Base-by-base conservation (phyloP, 2,329 filamentous ascomycete genomes). In the Talaromyces sp. region DNA sequence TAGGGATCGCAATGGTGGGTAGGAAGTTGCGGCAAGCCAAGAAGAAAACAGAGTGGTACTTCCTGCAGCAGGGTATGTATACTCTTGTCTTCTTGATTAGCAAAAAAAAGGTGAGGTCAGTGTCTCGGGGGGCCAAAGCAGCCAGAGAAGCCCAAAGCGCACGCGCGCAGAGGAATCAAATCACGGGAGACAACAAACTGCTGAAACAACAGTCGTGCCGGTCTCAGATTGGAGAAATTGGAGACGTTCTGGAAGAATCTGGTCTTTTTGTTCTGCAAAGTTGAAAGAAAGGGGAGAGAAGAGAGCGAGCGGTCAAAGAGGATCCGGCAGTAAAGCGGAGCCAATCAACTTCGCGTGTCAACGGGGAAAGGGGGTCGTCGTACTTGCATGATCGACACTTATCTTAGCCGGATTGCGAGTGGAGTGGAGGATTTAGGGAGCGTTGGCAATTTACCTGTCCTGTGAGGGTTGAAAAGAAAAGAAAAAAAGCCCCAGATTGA, bases 271-370 rank as follows among this genome's bases (percentile, higher is more conserved):
- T 35, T 35, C n/a, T 27, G 32, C 33, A n/a, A 37, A 36, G 35
- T 17, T 51, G 54, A 59, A 57, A 63, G 57, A 61, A 65, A 65
- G 59, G 58, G 61, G 60, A 65, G 51, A 44, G 42, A 48, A 47
- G 52, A 46, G 45, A 49, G 50, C 50, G 60, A 61, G 60, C 60
- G 60, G 60, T 63, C 60, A 60, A 39, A 43, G 33, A 37, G 35
- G 22, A 20, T 17, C 22, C 19, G 60, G 58, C 56, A 61, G 52
- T 55, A 63, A 41, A 43, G 41, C 36, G 52, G 55, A 49, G 44
- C 60, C 60, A 62, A 62, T 62, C 60, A 62, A 27, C 19, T 33
- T 29, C 32, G 49, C 52, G 46, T 48, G 27, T 33, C 37, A 54
- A 52, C 33, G 52, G 48, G 49, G 50, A 54, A 55, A 59, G 51